Evolutionary conservation across 768 basidiomycete genomes (phyloP).

Genomic region (Phanerochaete sordida): DNA sequence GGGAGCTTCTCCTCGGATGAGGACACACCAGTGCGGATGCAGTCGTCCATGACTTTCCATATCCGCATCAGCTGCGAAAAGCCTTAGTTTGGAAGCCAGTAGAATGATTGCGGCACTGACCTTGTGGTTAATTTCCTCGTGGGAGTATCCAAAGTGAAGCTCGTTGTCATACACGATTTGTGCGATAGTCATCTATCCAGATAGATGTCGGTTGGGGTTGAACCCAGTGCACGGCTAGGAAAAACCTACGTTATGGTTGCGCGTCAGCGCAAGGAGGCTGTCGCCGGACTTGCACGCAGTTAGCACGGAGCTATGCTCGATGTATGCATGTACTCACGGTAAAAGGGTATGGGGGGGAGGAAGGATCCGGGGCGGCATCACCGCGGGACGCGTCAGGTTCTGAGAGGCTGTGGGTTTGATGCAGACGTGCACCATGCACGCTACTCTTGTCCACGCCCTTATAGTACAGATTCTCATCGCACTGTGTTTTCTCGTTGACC

Average conservation of each 20-base stretch:
- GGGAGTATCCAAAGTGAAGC: conserved; percentile 70
- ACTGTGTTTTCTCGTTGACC: conserved; percentile 94
- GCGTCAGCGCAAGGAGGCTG: conserved; percentile 69
- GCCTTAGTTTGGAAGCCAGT: not conserved
- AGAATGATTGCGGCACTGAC: conserved; percentile 30
- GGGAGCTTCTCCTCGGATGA: conserved; percentile 78
- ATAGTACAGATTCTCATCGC: conserved; percentile 94
- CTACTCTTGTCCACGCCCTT: conserved; percentile 81
- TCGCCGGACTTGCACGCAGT: conserved; percentile 53
- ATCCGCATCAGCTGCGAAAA: conserved; percentile 58
- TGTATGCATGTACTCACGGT: conserved; percentile 21
- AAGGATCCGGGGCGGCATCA: conserved; percentile 25
- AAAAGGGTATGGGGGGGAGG: conserved; percentile 82
- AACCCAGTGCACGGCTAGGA: not conserved
- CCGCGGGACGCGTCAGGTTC: conserved; percentile 28
- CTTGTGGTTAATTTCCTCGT: conserved; percentile 73
- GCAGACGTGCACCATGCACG: conserved; percentile 77
- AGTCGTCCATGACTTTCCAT: conserved; percentile 91
- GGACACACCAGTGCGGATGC: conserved; percentile 83
- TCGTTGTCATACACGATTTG: conserved; percentile 95
- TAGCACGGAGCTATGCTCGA: not conserved
- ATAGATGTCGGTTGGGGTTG: not conserved
- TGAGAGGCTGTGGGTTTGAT: conserved; percentile 51
- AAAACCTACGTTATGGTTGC: conserved; percentile 72
- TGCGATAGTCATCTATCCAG: conserved; percentile 78